Base-by-base conservation (phyloP, 805 yeast species). In the Metschnikowia orientalis region DNA sequence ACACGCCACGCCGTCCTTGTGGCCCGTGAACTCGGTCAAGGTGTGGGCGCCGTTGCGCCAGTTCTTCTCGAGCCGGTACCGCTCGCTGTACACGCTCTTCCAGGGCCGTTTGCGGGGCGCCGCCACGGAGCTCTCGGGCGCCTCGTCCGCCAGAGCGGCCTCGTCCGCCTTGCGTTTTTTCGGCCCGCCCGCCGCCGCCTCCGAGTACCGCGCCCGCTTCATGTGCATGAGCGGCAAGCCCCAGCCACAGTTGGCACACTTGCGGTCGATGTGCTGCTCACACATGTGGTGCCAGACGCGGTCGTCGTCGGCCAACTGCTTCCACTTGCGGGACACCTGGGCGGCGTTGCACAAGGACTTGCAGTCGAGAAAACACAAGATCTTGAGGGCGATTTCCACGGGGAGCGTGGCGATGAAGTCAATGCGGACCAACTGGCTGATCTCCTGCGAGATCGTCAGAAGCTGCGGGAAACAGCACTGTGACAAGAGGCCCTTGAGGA, bases 231-330 rank as follows among this genome's bases (percentile, higher is more conserved):
- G 63, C 3, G 98, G 98, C 44, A 92, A 69, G 4, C 98, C 98
- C 98, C 98, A 92, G 10, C 98, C 98, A 63, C 98, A 92, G 53
- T 86, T 86, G 23, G 96, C 95, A 63, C 98, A 92, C 58, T 92
- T 92, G 40, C 95, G 73, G 61, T 92, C 98, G 35, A 92, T 92
- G 58, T 92, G 98, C 61, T 92, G 98, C 55, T 88, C 95, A 54
- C 98, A 92, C 88, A 92, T 81, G 46, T 90, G 89, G 55, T 90
- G 92, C 98, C 98, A 92, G 3, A 92, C 97, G 30, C 94, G 64
- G 53, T 92, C 97, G 54, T 90, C 97, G 57, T 92, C 96, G 1
- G 98, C 97, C 38, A 92, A 64, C 36, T 66, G 64, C 54, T 85
- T 79, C 98, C 98, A 92, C 32, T 74, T 76, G 33, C 77, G 75